Percentiles rank a stretch among this genome's conserved stretches.
Conservation (phyloP, 805 yeast genomes). For the Kodamaea kakaduensis region DNA sequence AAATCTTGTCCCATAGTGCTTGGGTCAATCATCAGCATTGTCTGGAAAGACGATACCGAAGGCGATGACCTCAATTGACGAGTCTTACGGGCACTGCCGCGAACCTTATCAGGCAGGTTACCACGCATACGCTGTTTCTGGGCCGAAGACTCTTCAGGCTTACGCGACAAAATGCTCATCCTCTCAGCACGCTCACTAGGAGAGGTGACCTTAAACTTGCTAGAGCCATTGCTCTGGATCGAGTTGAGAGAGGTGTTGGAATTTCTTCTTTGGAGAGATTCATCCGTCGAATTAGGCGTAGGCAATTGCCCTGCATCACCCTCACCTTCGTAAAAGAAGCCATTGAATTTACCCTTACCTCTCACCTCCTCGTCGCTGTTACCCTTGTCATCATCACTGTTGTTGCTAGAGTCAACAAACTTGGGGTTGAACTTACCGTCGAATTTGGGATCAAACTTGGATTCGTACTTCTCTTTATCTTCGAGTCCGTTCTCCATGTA, state of each 20-base stretch:
- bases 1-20: background rate
- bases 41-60: conserved; percentile 8
- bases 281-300: conserved; percentile 14
- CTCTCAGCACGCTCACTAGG: conserved; percentile 13
- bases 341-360: background rate
- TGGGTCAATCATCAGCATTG: conserved; percentile 3
- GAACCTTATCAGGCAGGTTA: conserved; percentile 4
- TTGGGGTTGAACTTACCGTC: conserved; percentile 21
- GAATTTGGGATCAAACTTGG: too few relatives aligned
- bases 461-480: conserved; percentile 7
- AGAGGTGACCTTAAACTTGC: conserved; percentile 21
- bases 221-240: conserved; percentile 29
- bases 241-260: conserved; percentile 24
- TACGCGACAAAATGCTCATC: conserved; percentile 8
- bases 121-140: conserved; percentile 1
- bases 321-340: background rate
- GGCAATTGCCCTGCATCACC: conserved; percentile 12
- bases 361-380: conserved; percentile 2
- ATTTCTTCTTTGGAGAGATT: conserved; percentile 11
- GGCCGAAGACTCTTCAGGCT: conserved; percentile 5
- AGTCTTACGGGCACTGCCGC: conserved; percentile 3
- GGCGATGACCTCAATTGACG: conserved; percentile 4
- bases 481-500: conserved; percentile 11
- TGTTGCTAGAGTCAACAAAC: conserved; percentile 6
- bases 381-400: conserved; percentile 10